Evolutionary conservation across 495 filamentous ascomycete species (phyloP), one percentile per base, ranked within the genome.

Genomic region (Aspergillus panamensis): DNA sequence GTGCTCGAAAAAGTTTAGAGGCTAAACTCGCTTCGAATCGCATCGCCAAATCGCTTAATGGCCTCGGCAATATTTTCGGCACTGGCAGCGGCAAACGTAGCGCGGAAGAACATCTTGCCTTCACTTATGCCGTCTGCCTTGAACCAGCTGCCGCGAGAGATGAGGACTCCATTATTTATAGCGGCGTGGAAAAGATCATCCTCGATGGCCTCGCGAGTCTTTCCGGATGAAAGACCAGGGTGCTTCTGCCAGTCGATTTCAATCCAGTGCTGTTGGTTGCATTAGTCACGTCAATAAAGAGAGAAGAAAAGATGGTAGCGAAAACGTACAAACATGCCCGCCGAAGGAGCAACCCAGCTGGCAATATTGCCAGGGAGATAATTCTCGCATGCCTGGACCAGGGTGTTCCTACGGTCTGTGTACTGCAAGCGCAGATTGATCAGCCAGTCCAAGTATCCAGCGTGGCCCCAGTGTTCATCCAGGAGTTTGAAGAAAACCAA

Each of bases 311-410:
- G 30, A 20, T 32, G 56, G 8, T 3, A 39, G 42, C 25, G 12
- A 53, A 44, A 51, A 87, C 87, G 79, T 73, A 91, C 88, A 80
- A 98, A 98, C 94, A 98, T 98, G 66, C 94, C 94, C n/a, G 94
- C 92, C 35, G 80, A 79, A 3, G 94, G 92, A 7, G 88, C 76
- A 35, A 72, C 80, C 95, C 94, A 98, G 72, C 83, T 87, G 12
- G 89, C 88, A 43, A 98, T 75, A 47, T 90, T 86, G 21, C 68
- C 69, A 1, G 94, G 94, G 31, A 98, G 71, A 57, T 86, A 82
- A 62, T 81, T 80, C 73, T 96, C 91, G 62, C 91, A 96, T 0
- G 94, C 91, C 30, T 80, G 79, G n/a, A 96, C 76, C 50, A 98
- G 78, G 13, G 82, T 78, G 63, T 97, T 81, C 35, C 94, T 73